Base-by-base conservation (phyloP, 2,329 filamentous ascomycete species). In the Xylariales sp. region DNA sequence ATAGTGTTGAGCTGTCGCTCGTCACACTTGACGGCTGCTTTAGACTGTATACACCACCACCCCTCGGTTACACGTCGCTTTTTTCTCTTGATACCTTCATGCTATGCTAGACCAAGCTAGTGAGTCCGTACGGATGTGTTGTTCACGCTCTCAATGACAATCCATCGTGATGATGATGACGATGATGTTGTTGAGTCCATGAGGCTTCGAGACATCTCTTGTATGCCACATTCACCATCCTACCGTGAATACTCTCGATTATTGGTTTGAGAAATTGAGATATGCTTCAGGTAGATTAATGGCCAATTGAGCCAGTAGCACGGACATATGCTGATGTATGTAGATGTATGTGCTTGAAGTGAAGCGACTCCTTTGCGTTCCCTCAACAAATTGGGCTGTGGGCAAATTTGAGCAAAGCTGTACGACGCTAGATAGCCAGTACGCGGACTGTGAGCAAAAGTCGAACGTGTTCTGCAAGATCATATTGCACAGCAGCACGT, bases 391-490 rank as follows among this genome's bases (percentile, higher is more conserved):
- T 48, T 54, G 43, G 43, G 41, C 45, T 55, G 36, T 34, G 12
- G 28, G 43, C 59, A 54, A 45, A 48, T 53, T 53, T 54, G 60
- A 63, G 48, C 36, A 30, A 10, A 49, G 14, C 32, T 61, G 54
- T 53, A 30, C 41, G 52, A 50, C 41, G 55, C 46, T 48, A 54
- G 28, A 49, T 48, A 39, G 12, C 30, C 49, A 54, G 32, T 43
- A 46, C 50, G 60, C 60, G 39, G 52, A 43, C 65, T 49, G 46
- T 56, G 32, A 52, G 32, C 32, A 46, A 34, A 54, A 50, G 8
- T 34, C 16, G 56, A 55, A 59, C 41, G 61, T 64, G 62, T 64
- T 39, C 67, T 69, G 64, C 64, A 62, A 64, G 67, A 69, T 69
- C 63, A 63, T 63, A 69, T 62, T 43, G 67, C 59, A 63, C 67